phyloP scores from a whole-genome alignment of 2,329 filamentous ascomycete genomes.

The Apiospora marii region DNA sequence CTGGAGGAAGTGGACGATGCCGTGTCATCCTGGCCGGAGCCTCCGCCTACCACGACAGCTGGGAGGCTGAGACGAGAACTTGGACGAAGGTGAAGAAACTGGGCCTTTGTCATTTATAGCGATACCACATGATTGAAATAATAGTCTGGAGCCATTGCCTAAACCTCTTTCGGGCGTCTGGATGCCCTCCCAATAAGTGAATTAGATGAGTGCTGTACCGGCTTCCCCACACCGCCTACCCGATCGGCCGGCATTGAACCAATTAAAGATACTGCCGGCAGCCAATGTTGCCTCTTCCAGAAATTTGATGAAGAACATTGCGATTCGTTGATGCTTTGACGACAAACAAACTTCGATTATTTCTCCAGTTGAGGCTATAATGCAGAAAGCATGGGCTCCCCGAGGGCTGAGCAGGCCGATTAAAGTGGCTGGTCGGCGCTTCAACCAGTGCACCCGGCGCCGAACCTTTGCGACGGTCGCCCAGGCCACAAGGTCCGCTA shows the following conservation, averaged over 20 bases:
- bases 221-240: slow-evolving; percentile 7
- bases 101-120: background rate
- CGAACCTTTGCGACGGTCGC: slow-evolving; percentile 43
- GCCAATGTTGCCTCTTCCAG: slow-evolving; percentile 15
- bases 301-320: slow-evolving; percentile 5
- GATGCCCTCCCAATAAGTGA: background rate
- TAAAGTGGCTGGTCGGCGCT: slow-evolving; percentile 30
- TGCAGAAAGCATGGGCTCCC: slow-evolving; percentile 43
- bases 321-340: background rate
- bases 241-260: background rate
- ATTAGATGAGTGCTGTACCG: background rate
- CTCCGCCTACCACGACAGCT: slow-evolving; percentile 64
- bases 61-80: slow-evolving; percentile 69
- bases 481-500: slow-evolving; percentile 41
- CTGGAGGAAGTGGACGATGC: slow-evolving; percentile 92
- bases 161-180: background rate
- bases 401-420: slow-evolving; percentile 38
- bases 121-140: background rate
- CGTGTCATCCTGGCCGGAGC: slow-evolving; percentile 85
- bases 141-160: background rate
- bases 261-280: slow-evolving; percentile 17
- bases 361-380: slow-evolving; percentile 26
- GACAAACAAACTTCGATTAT: background rate
- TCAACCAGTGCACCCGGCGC: slow-evolving; percentile 27
- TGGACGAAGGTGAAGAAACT: slow-evolving; percentile 52